Base-by-base conservation (phyloP, 2,329 filamentous ascomycete species). In the Diaporthe eres region DNA sequence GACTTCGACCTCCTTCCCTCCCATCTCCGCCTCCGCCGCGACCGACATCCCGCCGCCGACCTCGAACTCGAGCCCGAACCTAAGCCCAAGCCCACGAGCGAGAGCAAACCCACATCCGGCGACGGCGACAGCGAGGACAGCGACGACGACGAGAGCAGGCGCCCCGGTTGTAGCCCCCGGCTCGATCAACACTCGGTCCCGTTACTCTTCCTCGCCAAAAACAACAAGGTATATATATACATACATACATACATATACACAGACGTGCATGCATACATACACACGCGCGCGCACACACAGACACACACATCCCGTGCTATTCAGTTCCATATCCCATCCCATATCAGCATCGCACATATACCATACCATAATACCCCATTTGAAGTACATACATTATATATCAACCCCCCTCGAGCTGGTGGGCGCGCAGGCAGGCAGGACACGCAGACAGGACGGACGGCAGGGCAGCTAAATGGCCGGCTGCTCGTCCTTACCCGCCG, bases 1-100 rank as follows among this genome's bases (percentile, higher is more conserved):
- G 70, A 77, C 75, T 44, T 72, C 76, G 31, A 61, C 75, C 39
- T 75, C 77, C 71, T 75, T 76, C 58, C 77, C 74, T 71, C 73
- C 42, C 49, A 37, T 74, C 68, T 78, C 57, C 58, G n/a, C 72
- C 71, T 65, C 67, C 58, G 39, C 42, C 34, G 42, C 60, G 51
- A 28, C 51, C 25, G 37, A 58, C 55, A 55, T 39, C 51, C 60
- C 61, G 37, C 71, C 72, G 72, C 49, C 68, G 28, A 22, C 15
- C 42, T 39, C 63, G 57, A 37, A n/a, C 58, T 57, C 75, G 68
- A 44, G 53, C 34, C 68, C 71, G 57, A 53, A 55, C 39, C 49
- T 7, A 15, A 53, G 58, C 42, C 49, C 44, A 47, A 60, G 65
- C 70, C 67, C 73, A 37, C 44, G 47, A 55, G 49, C 63, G 47